Evolutionary conservation across 495 filamentous ascomycete species (phyloP).

Genomic region (Cercophora samala): DNA sequence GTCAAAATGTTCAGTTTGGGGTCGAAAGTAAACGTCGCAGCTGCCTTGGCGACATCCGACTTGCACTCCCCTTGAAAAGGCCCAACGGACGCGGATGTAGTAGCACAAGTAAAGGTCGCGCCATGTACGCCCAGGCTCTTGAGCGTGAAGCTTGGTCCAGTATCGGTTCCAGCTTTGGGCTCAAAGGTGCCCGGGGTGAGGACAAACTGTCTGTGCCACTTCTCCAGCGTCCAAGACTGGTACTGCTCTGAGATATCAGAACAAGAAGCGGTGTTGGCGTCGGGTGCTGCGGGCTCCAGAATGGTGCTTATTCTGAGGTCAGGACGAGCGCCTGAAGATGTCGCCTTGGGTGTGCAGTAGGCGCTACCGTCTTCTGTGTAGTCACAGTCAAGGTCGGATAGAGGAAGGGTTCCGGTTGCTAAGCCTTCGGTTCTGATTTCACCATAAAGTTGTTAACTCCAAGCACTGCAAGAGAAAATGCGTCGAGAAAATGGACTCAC

Average conservation of each 20-base stretch:
- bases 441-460: neutral
- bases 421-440: constrained; percentile 30
- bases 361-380: constrained; percentile 19
- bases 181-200: constrained; percentile 27
- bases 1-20: constrained; percentile 32
- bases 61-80: neutral
- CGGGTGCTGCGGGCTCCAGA: constrained; percentile 8
- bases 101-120: constrained; percentile 28
- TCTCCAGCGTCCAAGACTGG: constrained; percentile 39
- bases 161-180: constrained; percentile 21
- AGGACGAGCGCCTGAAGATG: constrained; percentile 14
- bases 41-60: neutral
- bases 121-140: constrained; percentile 27
- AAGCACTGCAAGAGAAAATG: neutral
- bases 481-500: constrained; percentile 24
- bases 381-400: constrained; percentile 35
- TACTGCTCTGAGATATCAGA: constrained; percentile 26
- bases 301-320: constrained; percentile 27
- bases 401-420: constrained; percentile 33
- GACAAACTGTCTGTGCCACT: constrained; percentile 35
- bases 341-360: constrained; percentile 29
- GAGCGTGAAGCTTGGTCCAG: constrained; percentile 38
- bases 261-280: constrained; percentile 25
- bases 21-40: constrained; percentile 34
- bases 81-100: constrained; percentile 6